Evolutionary conservation across 306 rosid species (phyloP), one percentile per base, ranked within the genome.

Genomic region (Glycyrrhiza uralensis): DNA sequence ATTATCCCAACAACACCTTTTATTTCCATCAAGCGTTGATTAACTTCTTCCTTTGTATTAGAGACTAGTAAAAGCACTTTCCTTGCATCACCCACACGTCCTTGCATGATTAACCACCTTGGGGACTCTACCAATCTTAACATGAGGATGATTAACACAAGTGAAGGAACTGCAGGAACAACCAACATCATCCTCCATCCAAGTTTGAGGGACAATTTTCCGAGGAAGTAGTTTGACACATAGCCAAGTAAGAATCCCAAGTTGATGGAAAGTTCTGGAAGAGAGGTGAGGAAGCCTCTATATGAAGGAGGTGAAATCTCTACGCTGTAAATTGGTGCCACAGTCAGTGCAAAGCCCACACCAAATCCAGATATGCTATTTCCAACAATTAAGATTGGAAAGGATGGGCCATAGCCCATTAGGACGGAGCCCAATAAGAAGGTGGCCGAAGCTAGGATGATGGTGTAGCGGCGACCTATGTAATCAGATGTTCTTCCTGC

Each of bases 151-250:
- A 81, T 55, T 18, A 89, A 17, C 2, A 2, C 66, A n/a, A n/a
- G n/a, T n/a, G n/a, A n/a, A n/a, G n/a, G n/a, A n/a, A n/a, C n/a
- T n/a, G n/a, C n/a, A n/a, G n/a, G n/a, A n/a, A n/a, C n/a, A n/a
- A n/a, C n/a, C n/a, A n/a, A n/a, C n/a, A n/a, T n/a, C n/a, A n/a
- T 0, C 38, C 97, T 80, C 96, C 92, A 91, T 2, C 96, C 97
- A 22, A 91, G 80, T n/a, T n/a, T 55, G 6, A 84, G 30, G 0
- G 39, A 0, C n/a, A 91, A 9, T 29, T 82, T 84, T 2, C 75
- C 89, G 23, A 91, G 82, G n/a, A 69, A 8, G 56, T 76, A 89
- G 51, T 85, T 91, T 0, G 96, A 83, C 1, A 85, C 22, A 15
- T 83, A 89, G 7, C 91, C 96, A 14, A 74, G 19, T 6, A 85